Conservation (phyloP, 176 grass and related monocot genomes). For the Cymbopogon citratus region DNA sequence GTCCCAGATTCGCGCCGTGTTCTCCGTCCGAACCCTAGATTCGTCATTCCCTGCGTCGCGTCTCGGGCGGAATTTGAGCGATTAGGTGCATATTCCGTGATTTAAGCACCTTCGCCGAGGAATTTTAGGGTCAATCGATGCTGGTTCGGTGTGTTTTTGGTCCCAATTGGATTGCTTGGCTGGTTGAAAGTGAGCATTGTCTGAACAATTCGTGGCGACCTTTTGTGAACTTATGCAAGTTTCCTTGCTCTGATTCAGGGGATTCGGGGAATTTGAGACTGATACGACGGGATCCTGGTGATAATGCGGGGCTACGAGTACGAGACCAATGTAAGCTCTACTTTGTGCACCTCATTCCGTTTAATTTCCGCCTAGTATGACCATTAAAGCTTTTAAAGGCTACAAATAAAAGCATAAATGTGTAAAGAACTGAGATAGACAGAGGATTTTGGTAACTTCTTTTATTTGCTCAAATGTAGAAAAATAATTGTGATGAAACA, state of each 20-base stretch:
- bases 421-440: not conserved
- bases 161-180: not conserved
- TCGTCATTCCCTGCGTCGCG: not conserved
- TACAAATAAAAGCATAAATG: not conserved
- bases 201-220: not conserved
- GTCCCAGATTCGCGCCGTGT: slow-evolving; percentile 15
- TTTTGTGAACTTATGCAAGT: not conserved
- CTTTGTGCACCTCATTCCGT: not conserved
- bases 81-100: not conserved
- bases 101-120: not conserved
- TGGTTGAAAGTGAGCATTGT: not conserved
- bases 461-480: not conserved
- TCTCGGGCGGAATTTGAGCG: not conserved
- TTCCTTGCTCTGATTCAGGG: slow-evolving; percentile 20
- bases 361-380: not conserved
- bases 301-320: slow-evolving; percentile 46
- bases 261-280: slow-evolving; percentile 18
- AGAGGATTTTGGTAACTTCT: not conserved
- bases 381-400: not conserved
- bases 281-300: not conserved
- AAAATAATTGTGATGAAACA: not conserved
- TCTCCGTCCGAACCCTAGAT: slow-evolving; percentile 32
- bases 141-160: not conserved
- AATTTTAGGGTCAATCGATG: not conserved
- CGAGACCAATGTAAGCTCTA: slow-evolving; percentile 41